These are phyloP conservation scores for Aspergillus brasiliensis DNA, from an alignment of 2,329 filamentous ascomycete species.

Conservation along the genomic window DNA sequence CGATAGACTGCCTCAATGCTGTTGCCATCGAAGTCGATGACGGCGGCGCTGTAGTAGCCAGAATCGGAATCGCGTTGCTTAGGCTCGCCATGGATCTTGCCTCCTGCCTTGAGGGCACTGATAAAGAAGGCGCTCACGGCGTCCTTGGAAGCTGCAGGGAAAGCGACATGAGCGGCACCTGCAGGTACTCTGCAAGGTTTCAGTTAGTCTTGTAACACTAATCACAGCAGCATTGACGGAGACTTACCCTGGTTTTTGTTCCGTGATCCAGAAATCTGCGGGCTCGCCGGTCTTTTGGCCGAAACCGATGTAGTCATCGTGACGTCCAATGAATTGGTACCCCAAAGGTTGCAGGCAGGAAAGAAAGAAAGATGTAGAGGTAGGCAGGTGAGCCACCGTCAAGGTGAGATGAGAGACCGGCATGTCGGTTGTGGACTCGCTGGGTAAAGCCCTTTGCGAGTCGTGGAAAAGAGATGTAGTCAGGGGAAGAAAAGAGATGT, in stretches of 20 bases:
- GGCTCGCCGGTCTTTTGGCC: conserved; percentile 56
- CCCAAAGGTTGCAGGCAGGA: conserved; percentile 76
- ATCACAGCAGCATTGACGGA: not conserved
- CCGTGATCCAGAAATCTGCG: conserved; percentile 65
- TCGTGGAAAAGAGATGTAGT: not conserved
- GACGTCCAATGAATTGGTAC: conserved; percentile 68
- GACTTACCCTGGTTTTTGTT: conserved; percentile 60
- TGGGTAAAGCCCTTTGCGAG: conserved; percentile 18
- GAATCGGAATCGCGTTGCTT: conserved; percentile 55
- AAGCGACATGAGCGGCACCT: conserved; percentile 63
- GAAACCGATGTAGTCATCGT: conserved; percentile 63
- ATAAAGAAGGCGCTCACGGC: conserved; percentile 73
- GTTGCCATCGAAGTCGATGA: conserved; percentile 81
- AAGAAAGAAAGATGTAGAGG: conserved; percentile 81
- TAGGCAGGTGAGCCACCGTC: conserved; percentile 74
- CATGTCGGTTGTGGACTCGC: conserved; percentile 46
- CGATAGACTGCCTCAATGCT: conserved; percentile 75
- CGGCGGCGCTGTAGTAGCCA: conserved; percentile 63
- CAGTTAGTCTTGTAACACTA: conserved; percentile 18
- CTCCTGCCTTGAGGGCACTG: conserved; percentile 67
- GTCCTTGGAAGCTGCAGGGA: conserved; percentile 67
- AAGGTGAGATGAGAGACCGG: conserved; percentile 65
- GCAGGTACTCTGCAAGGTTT: conserved; percentile 46
- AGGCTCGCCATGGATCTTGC: conserved; percentile 59
- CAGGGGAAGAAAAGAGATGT: not conserved